A percentile compares a stretch with the other conserved stretches of the same genome.
These are phyloP conservation scores for Phytophthora brassicae DNA, from an alignment of 352 stramenopile genomes.

Conservation along the genomic window DNA sequence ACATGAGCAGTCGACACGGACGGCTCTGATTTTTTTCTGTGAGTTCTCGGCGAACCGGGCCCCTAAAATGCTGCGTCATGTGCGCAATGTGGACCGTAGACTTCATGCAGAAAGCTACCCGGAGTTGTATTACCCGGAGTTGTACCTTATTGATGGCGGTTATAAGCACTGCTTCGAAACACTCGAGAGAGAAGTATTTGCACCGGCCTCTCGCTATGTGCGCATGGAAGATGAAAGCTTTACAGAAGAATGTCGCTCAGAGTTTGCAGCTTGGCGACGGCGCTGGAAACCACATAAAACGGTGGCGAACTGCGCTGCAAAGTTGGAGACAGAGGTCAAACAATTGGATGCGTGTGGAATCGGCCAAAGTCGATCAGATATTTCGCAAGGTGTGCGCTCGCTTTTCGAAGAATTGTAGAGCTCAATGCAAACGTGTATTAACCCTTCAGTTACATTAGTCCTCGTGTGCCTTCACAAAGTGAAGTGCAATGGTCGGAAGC, in stretches of 20 bases:
- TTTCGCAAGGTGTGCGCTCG: constrained; percentile 20
- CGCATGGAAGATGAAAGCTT: constrained; percentile 55
- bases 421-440: background rate
- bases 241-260: constrained; percentile 41
- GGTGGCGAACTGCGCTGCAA: constrained; percentile 35
- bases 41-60: constrained; percentile 71
- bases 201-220: constrained; percentile 38
- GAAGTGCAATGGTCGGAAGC: too few species aligned
- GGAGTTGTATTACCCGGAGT: constrained; percentile 63
- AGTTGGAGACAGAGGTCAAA: constrained; percentile 31
- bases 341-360: background rate
- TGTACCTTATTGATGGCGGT: constrained; percentile 71
- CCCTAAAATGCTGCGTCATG: constrained; percentile 68
- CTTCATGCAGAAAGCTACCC: constrained; percentile 61
- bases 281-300: constrained; percentile 56
- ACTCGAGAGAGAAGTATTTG: constrained; percentile 38
- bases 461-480: too few species aligned
- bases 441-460: too few species aligned
- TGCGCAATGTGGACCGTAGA: constrained; percentile 64
- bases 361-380: background rate
- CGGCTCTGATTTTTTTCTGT: constrained; percentile 66
- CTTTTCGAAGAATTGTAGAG: constrained; percentile 35
- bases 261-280: constrained; percentile 48
- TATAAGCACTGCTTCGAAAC: constrained; percentile 76
- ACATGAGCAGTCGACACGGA: constrained; percentile 30